phyloP scores from a whole-genome alignment of 805 yeast genomes.

The Hanseniaspora clermontiae region DNA sequence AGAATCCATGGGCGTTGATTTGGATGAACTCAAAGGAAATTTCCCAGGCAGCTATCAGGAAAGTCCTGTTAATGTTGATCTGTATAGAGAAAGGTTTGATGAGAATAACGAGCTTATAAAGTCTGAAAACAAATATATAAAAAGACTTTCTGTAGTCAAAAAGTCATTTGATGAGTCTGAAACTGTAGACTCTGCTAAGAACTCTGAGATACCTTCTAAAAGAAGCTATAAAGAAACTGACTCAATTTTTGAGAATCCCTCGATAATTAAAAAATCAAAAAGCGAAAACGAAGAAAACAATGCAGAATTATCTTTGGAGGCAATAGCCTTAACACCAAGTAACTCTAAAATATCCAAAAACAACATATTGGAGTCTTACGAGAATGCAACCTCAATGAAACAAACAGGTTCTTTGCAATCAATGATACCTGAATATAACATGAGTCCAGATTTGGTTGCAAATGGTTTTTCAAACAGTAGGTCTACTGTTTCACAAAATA shows the following conservation, averaged over 20 bases:
- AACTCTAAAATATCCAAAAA: constrained; percentile 8
- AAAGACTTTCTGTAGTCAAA: constrained; percentile 18
- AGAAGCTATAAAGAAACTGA: neutral
- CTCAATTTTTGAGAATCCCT: neutral
- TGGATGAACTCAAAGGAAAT: constrained; percentile 18
- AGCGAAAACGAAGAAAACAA: neutral
- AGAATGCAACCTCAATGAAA: constrained; percentile 3
- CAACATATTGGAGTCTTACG: constrained; percentile 1
- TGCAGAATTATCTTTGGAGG: neutral
- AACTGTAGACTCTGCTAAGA: neutral
- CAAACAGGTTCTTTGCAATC: neutral
- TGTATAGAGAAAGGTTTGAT: constrained; percentile 18
- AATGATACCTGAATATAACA: neutral
- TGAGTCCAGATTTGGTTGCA: neutral
- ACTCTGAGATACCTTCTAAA: neutral
- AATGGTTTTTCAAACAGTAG: neutral
- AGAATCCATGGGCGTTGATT: constrained; percentile 32
- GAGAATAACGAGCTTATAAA: constrained; percentile 18
- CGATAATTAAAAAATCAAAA: neutral
- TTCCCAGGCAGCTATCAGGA: constrained; percentile 24
- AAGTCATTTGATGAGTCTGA: neutral
- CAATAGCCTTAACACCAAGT: constrained; percentile 5
- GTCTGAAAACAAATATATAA: constrained; percentile 20
- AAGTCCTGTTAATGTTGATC: constrained; percentile 20
- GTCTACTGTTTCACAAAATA: neutral